Evolutionary conservation across 306 rosid genomes (phyloP).

Genomic region (Cyamopsis tetragonoloba): DNA sequence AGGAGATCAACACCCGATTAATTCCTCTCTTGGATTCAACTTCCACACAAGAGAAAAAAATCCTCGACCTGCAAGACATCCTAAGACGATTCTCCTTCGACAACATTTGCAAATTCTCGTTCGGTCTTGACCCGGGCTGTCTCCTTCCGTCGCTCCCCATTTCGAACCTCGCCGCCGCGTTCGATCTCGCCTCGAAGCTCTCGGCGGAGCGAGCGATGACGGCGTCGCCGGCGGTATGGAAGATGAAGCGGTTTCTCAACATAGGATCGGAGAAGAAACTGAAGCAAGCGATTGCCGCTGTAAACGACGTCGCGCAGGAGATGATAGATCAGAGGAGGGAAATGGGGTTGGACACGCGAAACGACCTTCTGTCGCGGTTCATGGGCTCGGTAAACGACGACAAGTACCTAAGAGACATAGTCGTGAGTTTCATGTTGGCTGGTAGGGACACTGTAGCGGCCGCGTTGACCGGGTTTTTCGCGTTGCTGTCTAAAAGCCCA

Average conservation of each 20-base stretch:
- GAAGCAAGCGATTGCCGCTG: slow-evolving; percentile 39
- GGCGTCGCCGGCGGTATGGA: slow-evolving; percentile 61
- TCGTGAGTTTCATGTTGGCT: slow-evolving; percentile 71
- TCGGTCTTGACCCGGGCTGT: slow-evolving; percentile 84
- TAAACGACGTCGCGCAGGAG: slow-evolving; percentile 36
- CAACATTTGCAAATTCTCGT: slow-evolving; percentile 63
- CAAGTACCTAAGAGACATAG: slow-evolving; percentile 61
- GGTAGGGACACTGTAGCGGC: slow-evolving; percentile 86
- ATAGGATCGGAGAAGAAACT: slow-evolving; percentile 66
- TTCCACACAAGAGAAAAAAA: neutral
- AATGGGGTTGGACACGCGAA: slow-evolving; percentile 29
- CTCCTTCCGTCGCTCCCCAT: slow-evolving; percentile 41
- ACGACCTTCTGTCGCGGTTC: slow-evolving; percentile 74
- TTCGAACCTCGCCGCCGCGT: slow-evolving; percentile 45
- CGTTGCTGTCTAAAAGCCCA: slow-evolving; percentile 45
- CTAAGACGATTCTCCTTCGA: slow-evolving; percentile 73
- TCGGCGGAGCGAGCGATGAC: slow-evolving; percentile 71
- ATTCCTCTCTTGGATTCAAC: slow-evolving; percentile 37
- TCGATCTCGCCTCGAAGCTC: slow-evolving; percentile 55
- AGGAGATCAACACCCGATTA: slow-evolving; percentile 46
- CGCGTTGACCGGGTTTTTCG: slow-evolving; percentile 62
- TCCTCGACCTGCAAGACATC: slow-evolving; percentile 69
- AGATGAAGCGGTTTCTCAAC: slow-evolving; percentile 40
- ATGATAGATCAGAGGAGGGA: slow-evolving; percentile 42
- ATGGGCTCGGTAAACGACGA: slow-evolving; percentile 64